Conservation (phyloP, 2,329 filamentous ascomycete species). For the Claviceps pazoutovae region DNA sequence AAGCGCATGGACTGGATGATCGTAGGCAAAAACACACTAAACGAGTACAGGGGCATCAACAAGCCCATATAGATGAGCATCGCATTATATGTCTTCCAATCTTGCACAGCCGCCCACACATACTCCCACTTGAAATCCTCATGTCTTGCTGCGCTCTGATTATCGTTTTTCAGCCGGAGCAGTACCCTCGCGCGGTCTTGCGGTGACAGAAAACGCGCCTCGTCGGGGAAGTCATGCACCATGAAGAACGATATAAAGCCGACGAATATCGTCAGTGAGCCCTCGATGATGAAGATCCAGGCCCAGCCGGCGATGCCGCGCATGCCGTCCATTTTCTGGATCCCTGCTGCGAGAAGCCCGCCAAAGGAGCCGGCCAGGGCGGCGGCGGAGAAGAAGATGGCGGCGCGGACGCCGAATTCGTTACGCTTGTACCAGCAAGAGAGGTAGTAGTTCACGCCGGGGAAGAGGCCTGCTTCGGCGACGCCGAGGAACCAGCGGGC, state of each 20-base stretch:
- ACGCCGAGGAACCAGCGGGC: constrained; percentile 60
- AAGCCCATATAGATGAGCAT: constrained; percentile 69
- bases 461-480: constrained; percentile 62
- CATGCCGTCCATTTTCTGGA: constrained; percentile 54
- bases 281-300: constrained; percentile 59
- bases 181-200: constrained; percentile 59
- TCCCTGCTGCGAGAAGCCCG: constrained; percentile 58
- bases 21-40: constrained; percentile 64
- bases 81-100: constrained; percentile 73
- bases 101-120: constrained; percentile 56
- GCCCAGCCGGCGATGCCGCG: constrained; percentile 43
- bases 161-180: constrained; percentile 54
- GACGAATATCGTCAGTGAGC: constrained; percentile 53
- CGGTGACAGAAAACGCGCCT: constrained; percentile 57
- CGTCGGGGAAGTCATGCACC: constrained; percentile 70
- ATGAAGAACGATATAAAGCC: constrained; percentile 60
- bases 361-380: constrained; percentile 68
- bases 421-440: constrained; percentile 72
- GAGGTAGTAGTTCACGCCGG: constrained; percentile 66
- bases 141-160: constrained; percentile 60
- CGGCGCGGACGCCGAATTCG: constrained; percentile 68
- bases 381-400: constrained; percentile 74
- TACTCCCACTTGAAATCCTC: constrained; percentile 63
- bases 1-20: constrained; percentile 49
- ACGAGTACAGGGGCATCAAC: constrained; percentile 59